Evolutionary conservation across 306 rosid species (phyloP), one percentile per base, ranked within the genome.

Genomic region (Hylodesmum podocarpum): DNA sequence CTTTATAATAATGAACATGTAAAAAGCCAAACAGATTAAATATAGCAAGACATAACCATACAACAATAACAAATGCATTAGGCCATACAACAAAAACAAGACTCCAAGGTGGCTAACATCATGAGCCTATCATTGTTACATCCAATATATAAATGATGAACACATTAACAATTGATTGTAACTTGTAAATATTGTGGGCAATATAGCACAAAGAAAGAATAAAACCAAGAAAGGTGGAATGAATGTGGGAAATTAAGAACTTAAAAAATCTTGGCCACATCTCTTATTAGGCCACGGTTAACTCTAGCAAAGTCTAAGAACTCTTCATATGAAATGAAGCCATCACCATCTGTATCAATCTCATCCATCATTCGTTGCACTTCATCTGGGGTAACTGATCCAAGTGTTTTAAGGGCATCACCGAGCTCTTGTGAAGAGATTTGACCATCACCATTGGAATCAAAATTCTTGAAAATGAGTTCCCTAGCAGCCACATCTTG

Each of bases 361-460:
- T 93, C 93, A 0, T 64, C 77, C 97, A 91, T 93, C 98, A 93
- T 93, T 28, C 69, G 66, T 11, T 75, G 53, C 55, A 93, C 88
- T 59, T 91, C 97, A 0, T 93, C 89, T 0, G 36, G 8, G 0
- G 91, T 84, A 16, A 89, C 93, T 0, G 90, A 88, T 46, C 96
- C 95, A 0, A 93, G 87, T 12, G 83, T 7, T 69, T 89, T 84
- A 73, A 89, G 83, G 4, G 97, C 82, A 25, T 91, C 91, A 7
- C 93, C 98, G 1, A 93, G 86, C 86, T 91, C 98, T 0, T 80
- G 2, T 0, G 97, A 72, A 2, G 97, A 91, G 82, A 91, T 89
- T 83, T 84, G 68, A 2, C 96, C 95, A 3, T 93, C 93, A 0
- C 89, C 89, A 3, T 91, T 86, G 28, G 91, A 75, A 22, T 93